phyloP scores from a whole-genome alignment of 352 stramenopile species.

The Globisporangium acanthophoron region DNA sequence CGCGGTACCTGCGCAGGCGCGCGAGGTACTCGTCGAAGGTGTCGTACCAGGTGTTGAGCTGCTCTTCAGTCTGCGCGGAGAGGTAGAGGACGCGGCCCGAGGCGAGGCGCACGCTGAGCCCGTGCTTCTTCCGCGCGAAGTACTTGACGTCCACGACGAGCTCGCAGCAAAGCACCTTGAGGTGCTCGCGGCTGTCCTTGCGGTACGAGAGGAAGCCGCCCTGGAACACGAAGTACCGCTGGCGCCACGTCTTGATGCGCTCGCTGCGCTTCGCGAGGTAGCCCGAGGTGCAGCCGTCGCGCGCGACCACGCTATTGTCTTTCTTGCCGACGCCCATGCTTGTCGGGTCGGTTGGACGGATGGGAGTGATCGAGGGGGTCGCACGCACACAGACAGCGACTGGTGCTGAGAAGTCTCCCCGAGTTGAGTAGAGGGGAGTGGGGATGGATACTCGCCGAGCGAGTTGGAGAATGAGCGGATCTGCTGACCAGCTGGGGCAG shows the following conservation, averaged over 20 bases:
- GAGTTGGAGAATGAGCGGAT: background rate
- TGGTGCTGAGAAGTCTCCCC: too few relatives aligned
- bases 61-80: constrained; percentile 40
- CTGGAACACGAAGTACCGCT: constrained; percentile 75
- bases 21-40: constrained; percentile 47
- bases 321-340: constrained; percentile 7
- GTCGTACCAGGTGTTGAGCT: constrained; percentile 59
- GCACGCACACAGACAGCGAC: background rate
- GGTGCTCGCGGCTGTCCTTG: constrained; percentile 47
- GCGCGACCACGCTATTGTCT: constrained; percentile 34
- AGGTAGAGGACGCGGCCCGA: constrained; percentile 43
- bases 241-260: constrained; percentile 73
- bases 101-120: constrained; percentile 41
- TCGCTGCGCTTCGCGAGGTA: constrained; percentile 63
- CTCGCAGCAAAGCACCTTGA: constrained; percentile 44
- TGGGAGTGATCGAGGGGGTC: background rate
- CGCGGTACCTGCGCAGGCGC: constrained; percentile 25
- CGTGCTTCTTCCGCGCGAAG: constrained; percentile 40
- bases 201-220: constrained; percentile 55
- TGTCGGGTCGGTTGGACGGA: background rate
- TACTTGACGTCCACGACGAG: constrained; percentile 48
- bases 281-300: constrained; percentile 63
- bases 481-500: background rate
- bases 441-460: background rate
- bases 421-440: background rate